Percentiles rank a stretch among this genome's conserved stretches.
Conservation (phyloP, 73 alveolate genomes). For the Stentor roeselii region DNA sequence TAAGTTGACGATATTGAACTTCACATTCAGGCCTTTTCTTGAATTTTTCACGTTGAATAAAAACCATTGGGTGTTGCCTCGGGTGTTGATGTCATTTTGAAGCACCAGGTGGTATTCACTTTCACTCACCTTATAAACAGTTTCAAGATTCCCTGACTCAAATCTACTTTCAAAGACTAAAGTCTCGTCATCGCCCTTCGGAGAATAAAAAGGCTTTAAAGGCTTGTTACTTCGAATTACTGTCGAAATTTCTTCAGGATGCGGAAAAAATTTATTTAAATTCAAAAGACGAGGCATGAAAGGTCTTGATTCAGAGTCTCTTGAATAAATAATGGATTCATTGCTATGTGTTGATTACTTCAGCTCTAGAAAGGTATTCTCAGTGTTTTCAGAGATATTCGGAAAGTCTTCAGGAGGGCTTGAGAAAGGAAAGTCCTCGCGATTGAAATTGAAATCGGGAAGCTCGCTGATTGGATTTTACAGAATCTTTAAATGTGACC, state of each 20-base stretch:
- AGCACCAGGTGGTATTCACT: slow-evolving; percentile 90
- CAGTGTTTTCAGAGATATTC: not conserved
- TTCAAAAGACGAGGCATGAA: not conserved
- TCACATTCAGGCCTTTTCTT: slow-evolving; percentile 79
- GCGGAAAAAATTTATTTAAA: too few species aligned
- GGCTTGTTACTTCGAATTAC: not conserved
- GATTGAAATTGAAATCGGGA: not conserved
- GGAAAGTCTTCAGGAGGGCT: not conserved
- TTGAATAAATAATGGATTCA: not conserved
- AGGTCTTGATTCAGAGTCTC: not conserved
- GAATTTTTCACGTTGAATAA: slow-evolving; percentile 89
- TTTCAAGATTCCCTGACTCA: slow-evolving; percentile 94
- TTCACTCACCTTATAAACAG: slow-evolving; percentile 68
- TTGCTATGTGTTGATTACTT: not conserved
- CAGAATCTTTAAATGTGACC: not conserved
- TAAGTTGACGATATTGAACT: slow-evolving; percentile 94
- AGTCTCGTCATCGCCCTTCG: slow-evolving; percentile 68
- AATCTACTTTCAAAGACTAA: slow-evolving; percentile 91
- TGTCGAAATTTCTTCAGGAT: not conserved
- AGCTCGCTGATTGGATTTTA: not conserved
- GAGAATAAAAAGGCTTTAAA: slow-evolving; percentile 58
- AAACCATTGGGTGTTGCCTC: slow-evolving; percentile 97
- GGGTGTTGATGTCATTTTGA: slow-evolving; percentile 93
- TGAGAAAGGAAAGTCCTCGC: not conserved
- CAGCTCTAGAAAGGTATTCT: not conserved